These are phyloP conservation scores for Monascus ruber DNA, from an alignment of 2,329 filamentous ascomycete species.

Conservation along the genomic window DNA sequence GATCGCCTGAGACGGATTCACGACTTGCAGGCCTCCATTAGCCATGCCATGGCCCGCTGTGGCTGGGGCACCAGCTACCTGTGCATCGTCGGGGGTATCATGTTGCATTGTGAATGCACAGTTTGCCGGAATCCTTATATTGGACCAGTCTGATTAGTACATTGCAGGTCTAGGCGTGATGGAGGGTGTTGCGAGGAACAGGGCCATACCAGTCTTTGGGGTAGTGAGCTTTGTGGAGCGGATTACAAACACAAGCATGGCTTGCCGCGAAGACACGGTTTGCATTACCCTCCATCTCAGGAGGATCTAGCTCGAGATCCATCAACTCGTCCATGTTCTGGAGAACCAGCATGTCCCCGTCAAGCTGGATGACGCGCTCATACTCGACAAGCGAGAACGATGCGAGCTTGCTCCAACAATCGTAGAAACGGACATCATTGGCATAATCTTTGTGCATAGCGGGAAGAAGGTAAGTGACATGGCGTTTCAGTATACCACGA, in stretches of 20 bases:
- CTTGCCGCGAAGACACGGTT: constrained; percentile 66
- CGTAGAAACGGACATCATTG: constrained; percentile 73
- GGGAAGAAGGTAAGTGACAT: constrained; percentile 62
- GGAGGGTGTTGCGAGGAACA: background rate
- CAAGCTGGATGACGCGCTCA: constrained; percentile 67
- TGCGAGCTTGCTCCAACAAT: constrained; percentile 80
- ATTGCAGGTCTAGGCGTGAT: background rate
- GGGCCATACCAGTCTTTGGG: constrained; percentile 53
- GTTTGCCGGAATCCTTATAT: constrained; percentile 41
- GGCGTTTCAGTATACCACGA: constrained; percentile 58
- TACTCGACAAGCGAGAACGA: constrained; percentile 69
- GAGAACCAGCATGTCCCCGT: constrained; percentile 76
- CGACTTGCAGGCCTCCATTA: constrained; percentile 51
- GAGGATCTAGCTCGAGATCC: constrained; percentile 60
- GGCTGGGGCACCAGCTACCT: constrained; percentile 39
- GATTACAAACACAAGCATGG: constrained; percentile 81
- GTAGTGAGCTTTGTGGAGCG: constrained; percentile 66
- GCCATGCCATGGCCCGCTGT: constrained; percentile 45
- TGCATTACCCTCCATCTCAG: constrained; percentile 40
- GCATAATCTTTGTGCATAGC: constrained; percentile 54
- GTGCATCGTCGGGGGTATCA: constrained; percentile 37
- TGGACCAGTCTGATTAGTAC: background rate
- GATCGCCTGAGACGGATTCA: constrained; percentile 43
- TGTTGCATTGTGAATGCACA: constrained; percentile 53
- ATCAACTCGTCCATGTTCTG: constrained; percentile 89